Base-by-base conservation (phyloP, 192 early-diverging fungal genomes). In the Piromyces sp. region DNA sequence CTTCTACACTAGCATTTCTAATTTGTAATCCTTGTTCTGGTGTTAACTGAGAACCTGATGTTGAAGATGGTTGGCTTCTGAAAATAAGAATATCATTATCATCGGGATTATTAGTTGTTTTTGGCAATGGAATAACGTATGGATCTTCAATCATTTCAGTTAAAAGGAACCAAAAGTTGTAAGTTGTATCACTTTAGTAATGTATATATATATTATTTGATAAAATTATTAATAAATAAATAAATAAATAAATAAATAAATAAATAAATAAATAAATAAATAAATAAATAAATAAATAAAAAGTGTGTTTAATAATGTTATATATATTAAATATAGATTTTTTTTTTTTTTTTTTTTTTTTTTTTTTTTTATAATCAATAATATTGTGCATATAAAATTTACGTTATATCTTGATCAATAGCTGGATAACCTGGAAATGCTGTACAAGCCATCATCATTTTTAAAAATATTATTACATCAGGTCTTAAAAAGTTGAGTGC, bases 401-500 rank as follows among this genome's bases (percentile, higher is more conserved):
- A 93, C 80, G 91, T 92, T 82, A 93, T 85, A 30, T 90, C 90
- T 83, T 95, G 92, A 81, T 92, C 91, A 30, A 88, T 86, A 7
- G 89, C 93, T 58, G 88, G 91, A 80, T 91, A 88, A 5, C 94
- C 94, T 7, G 92, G 90, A 81, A 90, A 94, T 80, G 89, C 88
- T 19, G 90, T 91, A 82, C 94, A 88, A 19, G 87, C 89, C 82
- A 95, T 86, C 84, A 92, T 88, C 87, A 89, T 87, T 51, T 87
- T 83, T 80, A 90, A 83, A 11, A 87, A 87, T 30, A 82, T 38
- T 13, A 84, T 78, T 14, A 92, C 83, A 28, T 89, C 87, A 26
- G 87, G 83, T 28, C 86, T 68, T 11, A 85, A 79, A 26, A 92
- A 86, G 38, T 87, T 83, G 1, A 79, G 31, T 4, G 86, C 86